phyloP scores from a whole-genome alignment of 805 yeast species.

The Schizosaccharomyces japonicus region DNA sequence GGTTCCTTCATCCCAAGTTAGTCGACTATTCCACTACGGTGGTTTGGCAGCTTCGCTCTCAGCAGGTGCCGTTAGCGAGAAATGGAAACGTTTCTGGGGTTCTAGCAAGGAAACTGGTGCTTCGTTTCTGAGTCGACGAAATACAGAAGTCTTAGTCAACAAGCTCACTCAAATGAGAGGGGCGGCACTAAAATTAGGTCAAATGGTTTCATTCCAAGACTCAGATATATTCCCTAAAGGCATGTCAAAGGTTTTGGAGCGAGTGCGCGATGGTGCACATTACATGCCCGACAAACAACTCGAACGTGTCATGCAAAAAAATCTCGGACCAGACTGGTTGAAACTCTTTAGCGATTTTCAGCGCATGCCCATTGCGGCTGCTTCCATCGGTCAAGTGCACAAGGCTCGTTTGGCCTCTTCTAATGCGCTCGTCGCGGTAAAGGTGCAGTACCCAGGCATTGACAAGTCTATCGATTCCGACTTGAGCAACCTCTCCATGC shows the following conservation, averaged over 20 bases:
- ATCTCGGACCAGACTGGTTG: conserved; percentile 60
- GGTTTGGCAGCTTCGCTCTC: conserved; percentile 80
- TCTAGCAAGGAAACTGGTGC: conserved; percentile 6
- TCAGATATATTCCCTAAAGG: conserved; percentile 32
- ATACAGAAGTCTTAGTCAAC: conserved; percentile 68
- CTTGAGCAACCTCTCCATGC: conserved; percentile 56
- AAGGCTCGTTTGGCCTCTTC: conserved; percentile 27
- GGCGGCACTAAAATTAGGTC: conserved; percentile 96
- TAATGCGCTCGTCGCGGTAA: conserved; percentile 44
- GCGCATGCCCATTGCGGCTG: conserved; percentile 84
- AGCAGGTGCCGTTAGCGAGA: conserved; percentile 55
- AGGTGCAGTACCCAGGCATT: conserved; percentile 94
- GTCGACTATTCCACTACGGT: conserved; percentile 80
- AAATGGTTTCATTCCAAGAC: conserved; percentile 70
- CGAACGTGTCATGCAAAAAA: conserved; percentile 43
- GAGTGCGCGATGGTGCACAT: conserved; percentile 85
- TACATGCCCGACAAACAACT: conserved; percentile 89
- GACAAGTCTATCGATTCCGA: conserved; percentile 84
- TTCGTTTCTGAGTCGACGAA: conserved; percentile 51
- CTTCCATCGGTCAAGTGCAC: conserved; percentile 94
- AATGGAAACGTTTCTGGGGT: conserved; percentile 32
- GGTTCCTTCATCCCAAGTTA: conserved; percentile 72
- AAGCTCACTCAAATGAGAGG: conserved; percentile 89
- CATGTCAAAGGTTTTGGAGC: conserved; percentile 50
- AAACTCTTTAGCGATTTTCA: conserved; percentile 48